Base-by-base conservation (phyloP, 345 rosid species). In the Corchorus capsularis region DNA sequence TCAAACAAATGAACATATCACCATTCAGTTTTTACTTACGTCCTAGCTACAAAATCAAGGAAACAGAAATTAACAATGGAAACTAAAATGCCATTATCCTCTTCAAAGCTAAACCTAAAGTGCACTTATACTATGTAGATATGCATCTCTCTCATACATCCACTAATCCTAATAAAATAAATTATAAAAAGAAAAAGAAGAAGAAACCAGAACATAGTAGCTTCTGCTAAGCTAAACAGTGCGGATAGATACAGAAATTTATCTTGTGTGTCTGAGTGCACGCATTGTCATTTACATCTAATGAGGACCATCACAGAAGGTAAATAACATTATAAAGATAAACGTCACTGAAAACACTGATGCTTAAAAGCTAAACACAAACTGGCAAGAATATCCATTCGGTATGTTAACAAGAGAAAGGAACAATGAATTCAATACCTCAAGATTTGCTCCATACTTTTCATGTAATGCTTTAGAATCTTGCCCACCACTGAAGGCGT, bases 401-500 rank as follows among this genome's bases (percentile, higher is more conserved):
- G 5, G 32, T 19, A 47, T 54, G 34, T 53, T 55, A 59, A 41
- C 8, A 69, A 11, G 47, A 34, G 5, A 39, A 55, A 15, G 45
- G 22, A 20, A 63, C 49, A 73, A 74, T 27, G 53, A 56, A 43
- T 63, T 32, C 41, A 63, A 37, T 87, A 92, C 98, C 99, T 95
- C 98, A 3, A 95, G 87, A 84, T 95, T 92, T 78, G 98, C 97
- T 73, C 97, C 99, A 53, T 81, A 80, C 79, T 85, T 81, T 80
- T 89, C 85, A 77, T 89, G 94, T 79, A 89, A 89, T 72, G 93
- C 92, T 19, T 87, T 47, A 53, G 92, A 80, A 63, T 93, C 97
- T 81, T 84, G 98, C 34, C 99, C 94, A 7, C 99, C 99, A 71
- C 93, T 87, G 82, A 90, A 93, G 2, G 98, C 99, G 37, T 88